Conservation (phyloP, 768 basidiomycete species). For the Goffeauzyma gilvescens region DNA sequence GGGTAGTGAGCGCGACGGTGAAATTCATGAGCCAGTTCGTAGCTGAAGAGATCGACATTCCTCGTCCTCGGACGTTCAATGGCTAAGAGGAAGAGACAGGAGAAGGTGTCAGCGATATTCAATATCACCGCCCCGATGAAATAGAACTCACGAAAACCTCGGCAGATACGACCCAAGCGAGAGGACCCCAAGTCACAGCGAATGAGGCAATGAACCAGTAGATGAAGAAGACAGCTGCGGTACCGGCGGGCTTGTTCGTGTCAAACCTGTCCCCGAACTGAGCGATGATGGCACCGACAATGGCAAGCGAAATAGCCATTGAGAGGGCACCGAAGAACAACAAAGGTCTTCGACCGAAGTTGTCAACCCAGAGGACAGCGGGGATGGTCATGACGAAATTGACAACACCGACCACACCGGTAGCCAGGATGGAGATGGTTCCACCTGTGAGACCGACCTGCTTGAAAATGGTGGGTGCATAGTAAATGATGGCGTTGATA, state of each 20-base stretch:
- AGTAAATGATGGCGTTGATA: constrained; percentile 40
- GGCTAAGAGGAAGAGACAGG: constrained; percentile 20
- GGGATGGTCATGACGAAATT: constrained; percentile 43
- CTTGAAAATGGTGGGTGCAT: constrained; percentile 49
- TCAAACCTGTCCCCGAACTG: constrained; percentile 43
- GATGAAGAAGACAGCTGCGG: constrained; percentile 50
- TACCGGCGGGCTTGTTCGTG: constrained; percentile 45
- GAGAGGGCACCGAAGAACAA: constrained; percentile 11
- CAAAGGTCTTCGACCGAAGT: constrained; percentile 54
- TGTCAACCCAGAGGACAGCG: constrained; percentile 63
- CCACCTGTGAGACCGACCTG: constrained; percentile 45
- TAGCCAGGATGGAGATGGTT: constrained; percentile 42
- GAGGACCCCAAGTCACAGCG: constrained; percentile 63
- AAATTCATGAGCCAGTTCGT: constrained; percentile 41
- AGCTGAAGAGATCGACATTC: constrained; percentile 53
- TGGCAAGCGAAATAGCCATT: constrained; percentile 41
- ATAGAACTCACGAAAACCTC: too few species aligned
- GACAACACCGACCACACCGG: constrained; percentile 63
- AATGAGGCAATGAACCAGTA: constrained; percentile 61
- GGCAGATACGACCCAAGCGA: constrained; percentile 57
- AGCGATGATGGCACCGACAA: constrained; percentile 48
- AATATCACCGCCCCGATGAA: too few species aligned
- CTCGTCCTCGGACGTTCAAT: constrained; percentile 51
- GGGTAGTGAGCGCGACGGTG: constrained; percentile 46
- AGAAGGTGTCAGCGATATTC: constrained; percentile 36